Percentiles rank a stretch among this genome's conserved stretches.
phyloP scores from a whole-genome alignment of 176 grass and related monocot genomes.

The Triticum turgidum region DNA sequence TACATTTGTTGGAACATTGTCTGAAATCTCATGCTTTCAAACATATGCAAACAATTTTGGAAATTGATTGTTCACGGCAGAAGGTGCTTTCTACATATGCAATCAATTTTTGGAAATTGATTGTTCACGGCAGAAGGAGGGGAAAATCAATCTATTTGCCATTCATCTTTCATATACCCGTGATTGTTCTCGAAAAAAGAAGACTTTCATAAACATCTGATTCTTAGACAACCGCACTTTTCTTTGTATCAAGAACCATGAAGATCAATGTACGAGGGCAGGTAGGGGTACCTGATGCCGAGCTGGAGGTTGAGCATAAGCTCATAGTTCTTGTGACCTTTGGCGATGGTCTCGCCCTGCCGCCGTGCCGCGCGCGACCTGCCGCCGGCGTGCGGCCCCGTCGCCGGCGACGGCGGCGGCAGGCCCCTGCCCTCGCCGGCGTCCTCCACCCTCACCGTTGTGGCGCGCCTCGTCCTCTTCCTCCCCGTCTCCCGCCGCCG shows the following conservation, averaged over 20 bases:
- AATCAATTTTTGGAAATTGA: no score
- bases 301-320: constrained; percentile 99
- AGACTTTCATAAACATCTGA: not conserved
- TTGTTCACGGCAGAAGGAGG: not conserved
- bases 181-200: not conserved
- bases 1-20: not conserved
- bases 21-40: not conserved
- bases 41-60: not conserved
- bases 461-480: constrained; percentile 29
- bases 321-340: constrained; percentile 98
- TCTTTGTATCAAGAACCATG: not conserved
- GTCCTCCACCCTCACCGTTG: constrained; percentile 59
- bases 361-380: constrained; percentile 54
- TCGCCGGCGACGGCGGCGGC: constrained; percentile 52
- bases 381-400: constrained; percentile 33
- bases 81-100: no score
- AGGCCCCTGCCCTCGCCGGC: constrained; percentile 48
- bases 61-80: not conserved
- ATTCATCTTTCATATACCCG: not conserved
- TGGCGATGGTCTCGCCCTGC: constrained; percentile 88
- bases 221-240: not conserved
- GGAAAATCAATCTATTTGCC: not conserved
- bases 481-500: not conserved
- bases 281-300: constrained; percentile 68
- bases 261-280: not conserved